Evolutionary conservation across 73 alveolate genomes (phyloP).

Genomic region (Tetrahymena malaccensis): DNA sequence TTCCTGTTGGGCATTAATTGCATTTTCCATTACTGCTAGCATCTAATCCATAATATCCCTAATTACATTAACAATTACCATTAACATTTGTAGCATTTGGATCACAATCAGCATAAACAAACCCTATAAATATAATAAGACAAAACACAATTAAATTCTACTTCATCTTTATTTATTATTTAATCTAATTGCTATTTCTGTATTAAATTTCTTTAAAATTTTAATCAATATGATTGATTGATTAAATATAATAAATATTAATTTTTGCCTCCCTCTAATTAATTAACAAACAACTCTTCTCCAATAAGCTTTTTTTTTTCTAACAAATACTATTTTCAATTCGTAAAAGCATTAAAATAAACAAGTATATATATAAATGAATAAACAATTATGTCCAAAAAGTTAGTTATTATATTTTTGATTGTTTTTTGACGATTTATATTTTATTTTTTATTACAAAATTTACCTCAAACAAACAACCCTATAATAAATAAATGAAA

Average conservation of each 20-base stretch:
- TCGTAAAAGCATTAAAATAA: too few relatives aligned
- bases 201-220: too few relatives aligned
- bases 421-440: too few relatives aligned
- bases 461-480: too few relatives aligned
- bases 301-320: neutral
- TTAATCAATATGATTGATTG: too few relatives aligned
- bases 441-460: too few relatives aligned
- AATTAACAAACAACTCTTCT: neutral
- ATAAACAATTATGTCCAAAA: too few relatives aligned
- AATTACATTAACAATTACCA: neutral
- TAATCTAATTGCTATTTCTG: neutral
- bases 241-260: too few relatives aligned
- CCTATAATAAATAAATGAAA: too few relatives aligned
- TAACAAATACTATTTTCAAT: neutral
- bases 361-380: too few relatives aligned
- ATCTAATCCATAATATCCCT: neutral
- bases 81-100: neutral
- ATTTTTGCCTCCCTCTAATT: neutral
- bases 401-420: too few relatives aligned
- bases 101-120: neutral
- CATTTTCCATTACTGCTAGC: neutral
- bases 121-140: neutral
- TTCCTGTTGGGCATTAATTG: neutral
- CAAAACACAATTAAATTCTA: too few relatives aligned
- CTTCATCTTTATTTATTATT: neutral